Base-by-base conservation (phyloP, 1,284 basidiomycete genomes). In the Apiotrichum siamense region DNA sequence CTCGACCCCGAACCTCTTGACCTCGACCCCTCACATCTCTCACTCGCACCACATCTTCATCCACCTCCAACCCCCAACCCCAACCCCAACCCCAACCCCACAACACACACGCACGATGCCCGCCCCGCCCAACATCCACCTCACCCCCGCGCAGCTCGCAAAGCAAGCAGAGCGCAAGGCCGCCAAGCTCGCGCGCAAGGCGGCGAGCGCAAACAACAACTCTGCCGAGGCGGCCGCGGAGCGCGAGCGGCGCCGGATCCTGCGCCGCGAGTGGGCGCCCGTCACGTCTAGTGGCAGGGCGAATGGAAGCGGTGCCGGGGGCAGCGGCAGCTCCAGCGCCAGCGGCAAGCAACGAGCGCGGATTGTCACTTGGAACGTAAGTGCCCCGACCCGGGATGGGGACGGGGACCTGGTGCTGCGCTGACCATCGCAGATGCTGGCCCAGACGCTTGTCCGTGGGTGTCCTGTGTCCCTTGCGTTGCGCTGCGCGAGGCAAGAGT, bases 261-360 rank as follows among this genome's bases (percentile, higher is more conserved):
- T 72, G 43, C 57, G 59, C 47, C 53, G 72, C 31, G 55, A 64
- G 3, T 74, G 74, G 74, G 46, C 65, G 25, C 20, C 44, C 33
- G 49, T 85, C 61, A 11, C 7, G 33, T 17, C n/a, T 5, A 83
- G 83, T 84, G 23, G 18, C 3, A 59, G 64, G 42, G n/a, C n/a
- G n/a, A n/a, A n/a, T n/a, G n/a, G n/a, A n/a, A n/a, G n/a, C n/a
- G n/a, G n/a, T n/a, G n/a, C n/a, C n/a, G n/a, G n/a, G n/a, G n/a
- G n/a, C n/a, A n/a, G n/a, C n/a, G n/a, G n/a, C n/a, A n/a, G n/a
- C n/a, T n/a, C n/a, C n/a, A n/a, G n/a, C n/a, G 75, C 75, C 51
- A 78, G 79, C 50, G 77, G 77, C 12, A 81, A 87, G 50, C 80
- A 78, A 65, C 79, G 83, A 3, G 81, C 91, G 40, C 89, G 88